A percentile compares a stretch with the other conserved stretches of the same genome.
Conservation (phyloP, 139 green algal genomes). For the Haematococcus lacustris region DNA sequence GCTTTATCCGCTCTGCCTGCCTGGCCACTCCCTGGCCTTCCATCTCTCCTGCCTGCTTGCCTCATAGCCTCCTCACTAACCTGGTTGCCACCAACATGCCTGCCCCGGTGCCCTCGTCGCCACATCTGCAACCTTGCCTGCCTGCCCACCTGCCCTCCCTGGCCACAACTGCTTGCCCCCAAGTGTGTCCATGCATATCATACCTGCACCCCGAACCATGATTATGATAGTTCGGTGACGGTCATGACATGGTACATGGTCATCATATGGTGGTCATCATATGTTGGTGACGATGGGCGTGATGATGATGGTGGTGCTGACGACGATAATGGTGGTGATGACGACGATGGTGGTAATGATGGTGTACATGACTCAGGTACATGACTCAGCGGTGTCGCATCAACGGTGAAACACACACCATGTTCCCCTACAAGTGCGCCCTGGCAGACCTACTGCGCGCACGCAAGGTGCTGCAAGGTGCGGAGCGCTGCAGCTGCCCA, state of each 20-base stretch:
- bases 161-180: too few relatives aligned
- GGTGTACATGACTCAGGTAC: conserved; percentile 8
- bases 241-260: not conserved
- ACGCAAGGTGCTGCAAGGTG: not conserved
- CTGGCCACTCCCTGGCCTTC: not conserved
- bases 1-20: not conserved
- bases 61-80: too few relatives aligned
- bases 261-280: not conserved
- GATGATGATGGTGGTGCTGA: not conserved
- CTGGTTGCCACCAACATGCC: too few relatives aligned
- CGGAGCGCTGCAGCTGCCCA: too few relatives aligned
- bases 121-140: too few relatives aligned
- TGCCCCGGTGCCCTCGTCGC: too few relatives aligned
- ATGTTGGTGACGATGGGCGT: not conserved
- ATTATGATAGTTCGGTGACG: too few relatives aligned
- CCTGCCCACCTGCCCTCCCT: too few relatives aligned
- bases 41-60: too few relatives aligned
- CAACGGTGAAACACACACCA: conserved; percentile 10
- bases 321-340: not conserved
- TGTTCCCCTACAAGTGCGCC: conserved; percentile 21
- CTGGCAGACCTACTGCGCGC: conserved; percentile 15
- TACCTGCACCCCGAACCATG: too few relatives aligned
- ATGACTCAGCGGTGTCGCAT: conserved; percentile 25
- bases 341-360: not conserved
- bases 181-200: too few relatives aligned